A percentile compares a stretch with the other conserved stretches of the same genome.
Evolutionary conservation across 805 yeast genomes (phyloP).

Genomic region (Yamadazyma paraphyllophila): DNA sequence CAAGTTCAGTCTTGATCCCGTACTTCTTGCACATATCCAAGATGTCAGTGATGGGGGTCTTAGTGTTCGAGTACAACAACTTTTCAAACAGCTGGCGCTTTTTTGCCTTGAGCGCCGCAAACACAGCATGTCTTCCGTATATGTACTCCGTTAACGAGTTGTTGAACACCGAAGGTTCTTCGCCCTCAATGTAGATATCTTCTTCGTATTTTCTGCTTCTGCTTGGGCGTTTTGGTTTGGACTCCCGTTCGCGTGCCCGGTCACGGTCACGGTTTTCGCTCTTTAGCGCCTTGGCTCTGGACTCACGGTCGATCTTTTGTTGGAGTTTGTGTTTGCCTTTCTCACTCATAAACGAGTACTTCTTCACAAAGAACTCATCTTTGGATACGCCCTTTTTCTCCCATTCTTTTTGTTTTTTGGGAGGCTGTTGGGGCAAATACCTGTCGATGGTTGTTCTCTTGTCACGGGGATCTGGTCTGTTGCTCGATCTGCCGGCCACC

Average conservation of each 20-base stretch:
- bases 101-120: conserved; percentile 61
- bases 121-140: conserved; percentile 73
- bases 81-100: conserved; percentile 53
- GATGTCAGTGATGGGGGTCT: conserved; percentile 35
- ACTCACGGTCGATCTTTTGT: conserved; percentile 10
- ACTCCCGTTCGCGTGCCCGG: background rate
- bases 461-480: background rate
- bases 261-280: background rate
- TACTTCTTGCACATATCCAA: conserved; percentile 44
- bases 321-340: conserved; percentile 8
- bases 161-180: conserved; percentile 4
- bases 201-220: background rate
- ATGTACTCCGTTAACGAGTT: conserved; percentile 54
- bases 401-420: conserved; percentile 29
- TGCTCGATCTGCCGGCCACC: background rate
- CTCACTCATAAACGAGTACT: conserved; percentile 24
- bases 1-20: conserved; percentile 36
- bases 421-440: conserved; percentile 20
- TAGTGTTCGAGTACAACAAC: conserved; percentile 47
- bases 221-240: background rate
- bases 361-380: conserved; percentile 38
- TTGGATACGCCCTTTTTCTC: conserved; percentile 34
- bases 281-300: conserved; percentile 7
- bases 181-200: background rate
- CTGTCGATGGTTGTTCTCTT: conserved; percentile 21